These are phyloP conservation scores for Populus trichocarpa DNA, from an alignment of 441 rosid species.

Conservation along the genomic window DNA sequence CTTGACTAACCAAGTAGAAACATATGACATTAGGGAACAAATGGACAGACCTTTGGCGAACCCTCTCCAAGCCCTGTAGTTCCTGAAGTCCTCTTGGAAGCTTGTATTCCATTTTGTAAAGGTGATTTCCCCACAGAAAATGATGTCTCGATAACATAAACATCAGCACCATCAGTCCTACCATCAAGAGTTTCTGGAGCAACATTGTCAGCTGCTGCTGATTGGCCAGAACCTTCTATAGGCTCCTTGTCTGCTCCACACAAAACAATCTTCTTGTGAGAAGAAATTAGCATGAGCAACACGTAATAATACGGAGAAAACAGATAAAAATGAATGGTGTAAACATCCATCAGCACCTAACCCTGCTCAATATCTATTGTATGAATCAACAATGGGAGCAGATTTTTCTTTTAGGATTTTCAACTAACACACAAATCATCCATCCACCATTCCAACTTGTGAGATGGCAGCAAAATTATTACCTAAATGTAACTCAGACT, in stretches of 20 bases:
- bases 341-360: neutral
- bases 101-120: conserved; percentile 39
- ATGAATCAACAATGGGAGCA: neutral
- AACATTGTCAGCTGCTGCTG: conserved; percentile 21
- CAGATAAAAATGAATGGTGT: neutral
- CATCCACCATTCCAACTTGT: neutral
- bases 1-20: neutral
- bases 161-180: conserved; percentile 32
- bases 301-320: neutral
- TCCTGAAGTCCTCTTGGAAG: conserved; percentile 38
- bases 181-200: conserved; percentile 31
- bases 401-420: neutral
- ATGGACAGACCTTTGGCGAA: conserved; percentile 76
- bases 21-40: neutral
- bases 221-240: conserved; percentile 25
- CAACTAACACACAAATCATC: neutral
- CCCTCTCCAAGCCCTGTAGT: conserved; percentile 92
- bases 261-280: neutral
- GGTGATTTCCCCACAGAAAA: conserved; percentile 62
- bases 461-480: neutral
- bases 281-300: conserved; percentile 3
- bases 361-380: neutral
- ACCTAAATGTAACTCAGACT: neutral
- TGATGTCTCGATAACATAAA: conserved; percentile 35
- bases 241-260: conserved; percentile 27